Conservation (phyloP, 2,329 filamentous ascomycete species). For the Clonostachys sp. region DNA sequence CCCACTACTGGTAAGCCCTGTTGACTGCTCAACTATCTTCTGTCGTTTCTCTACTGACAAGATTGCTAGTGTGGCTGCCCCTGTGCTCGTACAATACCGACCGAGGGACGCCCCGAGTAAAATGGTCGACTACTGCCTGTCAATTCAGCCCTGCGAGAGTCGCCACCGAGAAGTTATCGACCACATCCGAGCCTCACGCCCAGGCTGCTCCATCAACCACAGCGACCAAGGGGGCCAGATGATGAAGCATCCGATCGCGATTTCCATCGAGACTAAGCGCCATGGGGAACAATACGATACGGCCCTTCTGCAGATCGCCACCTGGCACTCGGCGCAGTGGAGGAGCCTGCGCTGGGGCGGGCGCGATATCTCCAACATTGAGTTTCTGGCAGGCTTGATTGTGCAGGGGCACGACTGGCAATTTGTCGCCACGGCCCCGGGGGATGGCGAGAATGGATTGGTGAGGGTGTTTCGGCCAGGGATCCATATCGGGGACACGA, state of each 20-base stretch:
- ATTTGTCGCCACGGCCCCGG: constrained; percentile 7
- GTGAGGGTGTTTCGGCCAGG: not conserved
- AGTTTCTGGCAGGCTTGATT: constrained; percentile 10
- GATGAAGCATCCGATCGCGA: constrained; percentile 8
- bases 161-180: no score
- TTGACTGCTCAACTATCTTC: no score
- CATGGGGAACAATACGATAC: constrained; percentile 3
- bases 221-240: no score
- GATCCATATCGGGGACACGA: constrained; percentile 5
- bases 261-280: constrained; percentile 12
- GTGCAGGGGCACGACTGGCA: constrained; percentile 11
- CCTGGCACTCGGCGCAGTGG: constrained; percentile 11
- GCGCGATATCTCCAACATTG: constrained; percentile 1
- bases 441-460: constrained; percentile 3
- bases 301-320: constrained; percentile 9
- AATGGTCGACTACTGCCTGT: no score
- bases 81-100: no score
- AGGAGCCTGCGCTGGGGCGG: constrained; percentile 5
- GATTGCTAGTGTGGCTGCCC: no score
- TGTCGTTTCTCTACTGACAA: no score
- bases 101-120: no score
- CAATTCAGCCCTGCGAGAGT: no score
- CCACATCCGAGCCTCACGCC: no score
- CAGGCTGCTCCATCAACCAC: no score
- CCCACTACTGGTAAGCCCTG: no score